Percentiles rank a stretch among this genome's conserved stretches.
Conservation (phyloP, 2,329 filamentous ascomycete genomes). For the Xylariales sp. region DNA sequence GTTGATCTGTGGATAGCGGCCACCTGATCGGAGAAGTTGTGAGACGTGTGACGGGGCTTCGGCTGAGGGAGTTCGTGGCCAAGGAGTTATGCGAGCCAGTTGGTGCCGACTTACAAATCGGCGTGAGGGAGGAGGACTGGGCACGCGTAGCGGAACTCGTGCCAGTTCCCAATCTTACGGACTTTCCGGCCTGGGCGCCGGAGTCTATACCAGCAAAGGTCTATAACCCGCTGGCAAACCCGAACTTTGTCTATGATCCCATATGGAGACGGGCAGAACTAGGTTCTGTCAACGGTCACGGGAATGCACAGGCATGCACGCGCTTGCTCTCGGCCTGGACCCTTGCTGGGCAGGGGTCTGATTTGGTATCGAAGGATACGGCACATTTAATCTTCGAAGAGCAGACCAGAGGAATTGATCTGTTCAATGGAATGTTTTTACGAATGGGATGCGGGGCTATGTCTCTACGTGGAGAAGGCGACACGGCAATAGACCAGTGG, state of each 20-base stretch:
- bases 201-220: conserved; percentile 23
- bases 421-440: conserved; percentile 28
- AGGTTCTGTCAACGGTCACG: conserved; percentile 38
- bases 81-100: conserved; percentile 33
- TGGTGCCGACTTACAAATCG: conserved; percentile 41
- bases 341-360: conserved; percentile 22
- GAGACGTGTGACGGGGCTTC: conserved; percentile 32
- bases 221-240: conserved; percentile 21
- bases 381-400: conserved; percentile 40
- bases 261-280: conserved; percentile 35
- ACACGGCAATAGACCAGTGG: conserved; percentile 19
- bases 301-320: conserved; percentile 37
- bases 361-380: conserved; percentile 34
- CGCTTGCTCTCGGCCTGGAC: conserved; percentile 52
- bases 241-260: conserved; percentile 18
- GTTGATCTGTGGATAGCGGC: too few relatives aligned
- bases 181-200: conserved; percentile 1
- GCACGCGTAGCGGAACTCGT: conserved; percentile 31
- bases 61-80: conserved; percentile 32
- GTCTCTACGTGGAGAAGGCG: conserved; percentile 25
- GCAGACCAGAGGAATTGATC: conserved; percentile 35
- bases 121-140: conserved; percentile 36
- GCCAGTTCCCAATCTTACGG: conserved; percentile 17
- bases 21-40: conserved; percentile 38
- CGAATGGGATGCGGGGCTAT: conserved; percentile 39